Conservation (phyloP, 768 basidiomycete species). For the Lyophyllum atratum region DNA sequence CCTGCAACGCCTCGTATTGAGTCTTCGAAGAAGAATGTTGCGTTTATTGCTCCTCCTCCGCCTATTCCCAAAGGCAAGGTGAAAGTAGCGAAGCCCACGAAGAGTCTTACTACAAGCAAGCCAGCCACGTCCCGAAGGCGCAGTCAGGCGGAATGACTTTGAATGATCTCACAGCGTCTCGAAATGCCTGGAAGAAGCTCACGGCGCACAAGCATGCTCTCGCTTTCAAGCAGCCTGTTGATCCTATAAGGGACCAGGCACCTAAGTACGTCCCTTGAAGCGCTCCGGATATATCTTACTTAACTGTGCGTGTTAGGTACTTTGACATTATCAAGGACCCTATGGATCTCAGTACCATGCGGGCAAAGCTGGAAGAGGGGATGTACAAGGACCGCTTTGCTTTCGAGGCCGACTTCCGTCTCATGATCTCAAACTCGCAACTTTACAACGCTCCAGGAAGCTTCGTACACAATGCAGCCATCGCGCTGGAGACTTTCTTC, state of each 20-base stretch:
- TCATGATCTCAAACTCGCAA: constrained; percentile 88
- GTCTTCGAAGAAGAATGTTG: constrained; percentile 34
- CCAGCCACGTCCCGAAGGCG: constrained; percentile 63
- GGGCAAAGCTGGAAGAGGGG: constrained; percentile 82
- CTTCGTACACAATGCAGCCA: constrained; percentile 74
- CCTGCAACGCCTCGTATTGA: constrained; percentile 34
- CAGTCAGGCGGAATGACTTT: constrained; percentile 76
- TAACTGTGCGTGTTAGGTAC: constrained; percentile 58
- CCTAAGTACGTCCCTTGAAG: constrained; percentile 68
- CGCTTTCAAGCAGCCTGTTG: constrained; percentile 88
- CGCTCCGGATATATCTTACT: not conserved
- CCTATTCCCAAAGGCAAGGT: constrained; percentile 31
- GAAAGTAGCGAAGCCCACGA: constrained; percentile 25
- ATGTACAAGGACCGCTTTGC: constrained; percentile 82
- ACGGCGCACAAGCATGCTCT: constrained; percentile 70
- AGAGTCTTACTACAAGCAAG: constrained; percentile 30
- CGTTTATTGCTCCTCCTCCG: constrained; percentile 36
- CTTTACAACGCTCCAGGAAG: constrained; percentile 77
- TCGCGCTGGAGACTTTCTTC: constrained; percentile 77
- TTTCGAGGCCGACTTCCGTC: constrained; percentile 83
- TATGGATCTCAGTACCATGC: constrained; percentile 92
- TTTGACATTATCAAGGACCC: constrained; percentile 89
- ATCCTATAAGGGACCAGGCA: constrained; percentile 90
- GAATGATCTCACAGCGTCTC: constrained; percentile 74
- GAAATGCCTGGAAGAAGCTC: constrained; percentile 80